Evolutionary conservation across 192 early-diverging fungal genomes (phyloP).

Genomic region (Polychytrium aggregatum): DNA sequence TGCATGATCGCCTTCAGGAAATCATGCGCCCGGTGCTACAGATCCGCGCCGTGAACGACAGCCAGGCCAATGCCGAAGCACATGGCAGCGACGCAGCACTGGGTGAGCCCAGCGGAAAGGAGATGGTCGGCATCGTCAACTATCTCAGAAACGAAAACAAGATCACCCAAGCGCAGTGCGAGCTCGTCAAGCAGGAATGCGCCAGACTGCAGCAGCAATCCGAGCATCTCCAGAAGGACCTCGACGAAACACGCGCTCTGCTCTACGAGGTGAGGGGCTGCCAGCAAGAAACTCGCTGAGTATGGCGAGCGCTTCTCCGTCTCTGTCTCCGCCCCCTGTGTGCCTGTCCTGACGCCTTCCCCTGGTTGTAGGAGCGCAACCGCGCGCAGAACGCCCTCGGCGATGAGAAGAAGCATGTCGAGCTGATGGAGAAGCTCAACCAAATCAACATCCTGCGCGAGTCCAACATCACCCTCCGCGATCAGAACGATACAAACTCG

Average conservation of each 20-base stretch:
- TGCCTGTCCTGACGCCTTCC: neutral
- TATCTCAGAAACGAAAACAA: conserved; percentile 66
- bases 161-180: conserved; percentile 53
- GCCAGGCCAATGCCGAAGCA: neutral
- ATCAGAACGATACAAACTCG: conserved; percentile 35
- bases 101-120: no score
- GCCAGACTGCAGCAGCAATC: conserved; percentile 52
- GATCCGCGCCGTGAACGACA: no score
- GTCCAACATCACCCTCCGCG: conserved; percentile 61
- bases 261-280: conserved; percentile 38
- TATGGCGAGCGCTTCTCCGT: no score
- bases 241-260: conserved; percentile 53
- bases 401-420: conserved; percentile 40
- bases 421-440: conserved; percentile 56
- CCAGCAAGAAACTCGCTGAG: neutral
- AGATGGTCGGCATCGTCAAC: conserved; percentile 44
- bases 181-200: conserved; percentile 53
- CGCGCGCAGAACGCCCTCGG: conserved; percentile 28
- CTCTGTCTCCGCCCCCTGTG: no score
- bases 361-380: conserved; percentile 36
- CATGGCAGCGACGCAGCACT: neutral
- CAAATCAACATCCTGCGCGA: conserved; percentile 60
- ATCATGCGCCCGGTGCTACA: no score
- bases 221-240: conserved; percentile 47
- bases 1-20: conserved; percentile 61